These are phyloP conservation scores for Penstemon newberryi DNA, from an alignment of 257 asterid species.

Conservation along the genomic window DNA sequence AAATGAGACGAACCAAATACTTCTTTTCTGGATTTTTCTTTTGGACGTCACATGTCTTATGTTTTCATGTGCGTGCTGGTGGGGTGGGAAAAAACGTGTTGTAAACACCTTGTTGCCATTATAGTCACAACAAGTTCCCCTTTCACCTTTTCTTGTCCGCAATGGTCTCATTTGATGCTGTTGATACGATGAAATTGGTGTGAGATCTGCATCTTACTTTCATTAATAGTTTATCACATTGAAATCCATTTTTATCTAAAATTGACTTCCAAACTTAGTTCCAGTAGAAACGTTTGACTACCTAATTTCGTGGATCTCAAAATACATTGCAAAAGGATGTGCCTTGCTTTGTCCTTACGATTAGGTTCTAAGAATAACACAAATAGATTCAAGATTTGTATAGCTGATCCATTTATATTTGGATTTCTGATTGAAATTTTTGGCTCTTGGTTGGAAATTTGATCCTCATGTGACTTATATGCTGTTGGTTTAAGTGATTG, in stretches of 20 bases:
- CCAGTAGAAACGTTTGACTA: background rate
- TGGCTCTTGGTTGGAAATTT: background rate
- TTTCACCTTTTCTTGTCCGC: background rate
- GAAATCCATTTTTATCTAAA: too few relatives aligned
- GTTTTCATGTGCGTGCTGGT: background rate
- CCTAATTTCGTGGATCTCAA: background rate
- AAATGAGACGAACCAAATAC: background rate
- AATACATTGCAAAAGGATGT: background rate
- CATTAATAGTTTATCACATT: background rate
- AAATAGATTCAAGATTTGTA: background rate
- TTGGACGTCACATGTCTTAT: background rate
- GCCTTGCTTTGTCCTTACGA: background rate
- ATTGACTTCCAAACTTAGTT: background rate
- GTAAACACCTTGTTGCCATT: background rate
- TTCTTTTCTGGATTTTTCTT: background rate
- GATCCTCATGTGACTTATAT: too few relatives aligned
- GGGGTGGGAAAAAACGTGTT: conserved; percentile 10
- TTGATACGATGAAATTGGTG: background rate
- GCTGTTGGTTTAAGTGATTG: too few relatives aligned
- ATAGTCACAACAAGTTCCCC: background rate
- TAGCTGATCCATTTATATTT: background rate
- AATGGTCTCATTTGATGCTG: background rate
- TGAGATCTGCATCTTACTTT: background rate
- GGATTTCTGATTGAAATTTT: background rate
- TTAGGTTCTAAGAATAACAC: background rate